Percentiles rank a stretch among this genome's conserved stretches.
Conservation (phyloP, 768 basidiomycete species). For the Tremella mesenterica region DNA sequence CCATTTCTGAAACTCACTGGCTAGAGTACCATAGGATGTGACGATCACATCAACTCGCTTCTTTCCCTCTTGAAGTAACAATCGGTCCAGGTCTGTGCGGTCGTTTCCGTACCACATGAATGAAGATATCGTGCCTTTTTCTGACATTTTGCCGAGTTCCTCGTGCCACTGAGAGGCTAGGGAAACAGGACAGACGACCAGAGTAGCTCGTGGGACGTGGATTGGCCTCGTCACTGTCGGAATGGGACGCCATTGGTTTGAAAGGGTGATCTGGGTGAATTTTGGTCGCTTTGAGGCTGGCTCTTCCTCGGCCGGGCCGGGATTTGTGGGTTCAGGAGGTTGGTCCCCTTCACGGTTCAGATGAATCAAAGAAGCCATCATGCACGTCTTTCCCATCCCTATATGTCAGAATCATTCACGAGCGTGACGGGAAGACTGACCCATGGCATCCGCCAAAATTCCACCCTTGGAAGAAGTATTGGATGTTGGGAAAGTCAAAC, state of each 20-base stretch:
- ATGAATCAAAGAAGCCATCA: slow-evolving; percentile 83
- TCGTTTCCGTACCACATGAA: slow-evolving; percentile 84
- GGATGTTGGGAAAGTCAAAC: slow-evolving; percentile 71
- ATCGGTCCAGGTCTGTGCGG: slow-evolving; percentile 59
- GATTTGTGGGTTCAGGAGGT: slow-evolving; percentile 35
- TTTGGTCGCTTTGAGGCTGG: slow-evolving; percentile 32
- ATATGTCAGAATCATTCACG: not conserved
- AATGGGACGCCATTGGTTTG: slow-evolving; percentile 38
- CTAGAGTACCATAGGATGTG: slow-evolving; percentile 83
- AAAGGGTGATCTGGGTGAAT: slow-evolving; percentile 42
- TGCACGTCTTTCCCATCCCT: slow-evolving; percentile 49
- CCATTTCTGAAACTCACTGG: slow-evolving; percentile 61
- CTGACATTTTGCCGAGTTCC: slow-evolving; percentile 77
- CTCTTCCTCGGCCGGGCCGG: slow-evolving; percentile 18
- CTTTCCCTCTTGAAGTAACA: slow-evolving; percentile 51
- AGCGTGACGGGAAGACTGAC: slow-evolving; percentile 12
- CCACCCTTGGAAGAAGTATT: slow-evolving; percentile 72
- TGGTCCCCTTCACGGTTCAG: slow-evolving; percentile 52
- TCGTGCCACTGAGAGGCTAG: slow-evolving; percentile 87
- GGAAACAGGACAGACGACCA: slow-evolving; percentile 88
- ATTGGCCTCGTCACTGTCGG: slow-evolving; percentile 46
- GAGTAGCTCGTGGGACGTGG: slow-evolving; percentile 59
- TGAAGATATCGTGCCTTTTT: slow-evolving; percentile 57
- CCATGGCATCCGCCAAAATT: slow-evolving; percentile 66
- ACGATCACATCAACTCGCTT: slow-evolving; percentile 64